A percentile compares a stretch with the other conserved stretches of the same genome.
Evolutionary conservation across 2,329 filamentous ascomycete genomes (phyloP).

Genomic region (Ceratocystiopsis brevicomis): DNA sequence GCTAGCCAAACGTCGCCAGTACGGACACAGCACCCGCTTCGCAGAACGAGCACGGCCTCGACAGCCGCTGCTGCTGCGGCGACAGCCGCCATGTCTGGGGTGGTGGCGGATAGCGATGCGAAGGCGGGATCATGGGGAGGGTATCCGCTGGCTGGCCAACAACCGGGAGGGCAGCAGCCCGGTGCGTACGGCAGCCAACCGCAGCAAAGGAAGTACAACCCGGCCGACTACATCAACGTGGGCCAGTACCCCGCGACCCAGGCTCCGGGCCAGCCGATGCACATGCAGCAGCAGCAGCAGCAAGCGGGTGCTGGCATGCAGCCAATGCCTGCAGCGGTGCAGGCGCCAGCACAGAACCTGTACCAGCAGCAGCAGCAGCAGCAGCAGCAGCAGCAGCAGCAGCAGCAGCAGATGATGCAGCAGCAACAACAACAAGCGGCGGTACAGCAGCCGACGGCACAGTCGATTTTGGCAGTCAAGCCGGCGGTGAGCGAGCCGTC

Average conservation of each 20-base stretch:
- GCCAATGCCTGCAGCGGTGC: conserved; percentile 13
- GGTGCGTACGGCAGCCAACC: conserved; percentile 18
- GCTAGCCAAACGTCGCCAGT: conserved; percentile 31
- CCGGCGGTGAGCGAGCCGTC: conserved; percentile 19
- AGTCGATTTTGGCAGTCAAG: conserved; percentile 16
- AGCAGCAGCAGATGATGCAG: conserved; percentile 10
- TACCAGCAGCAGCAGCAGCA: conserved; percentile 10
- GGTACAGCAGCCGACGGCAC: conserved; percentile 16
- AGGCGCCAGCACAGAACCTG: conserved; percentile 12
- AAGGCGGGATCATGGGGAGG: conserved; percentile 8
- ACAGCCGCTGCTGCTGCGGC: conserved; percentile 36
- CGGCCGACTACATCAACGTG: conserved; percentile 53
- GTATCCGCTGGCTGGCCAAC: too few relatives aligned
- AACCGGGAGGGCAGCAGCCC: not conserved
- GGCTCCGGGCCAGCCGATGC: conserved; percentile 15
- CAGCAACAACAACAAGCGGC: conserved; percentile 6
- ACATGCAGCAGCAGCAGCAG: conserved; percentile 13
- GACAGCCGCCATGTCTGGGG: conserved; percentile 39
- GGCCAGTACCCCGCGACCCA: conserved; percentile 25
- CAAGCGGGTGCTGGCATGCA: not conserved
- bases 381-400: conserved; percentile 14
- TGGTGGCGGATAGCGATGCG: conserved; percentile 17
- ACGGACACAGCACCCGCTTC: conserved; percentile 31
- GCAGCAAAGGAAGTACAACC: conserved; percentile 56
- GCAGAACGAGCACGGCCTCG: conserved; percentile 28